Evolutionary conservation across 2,329 filamentous ascomycete species (phyloP).

Genomic region (Aspergillus ibericus): DNA sequence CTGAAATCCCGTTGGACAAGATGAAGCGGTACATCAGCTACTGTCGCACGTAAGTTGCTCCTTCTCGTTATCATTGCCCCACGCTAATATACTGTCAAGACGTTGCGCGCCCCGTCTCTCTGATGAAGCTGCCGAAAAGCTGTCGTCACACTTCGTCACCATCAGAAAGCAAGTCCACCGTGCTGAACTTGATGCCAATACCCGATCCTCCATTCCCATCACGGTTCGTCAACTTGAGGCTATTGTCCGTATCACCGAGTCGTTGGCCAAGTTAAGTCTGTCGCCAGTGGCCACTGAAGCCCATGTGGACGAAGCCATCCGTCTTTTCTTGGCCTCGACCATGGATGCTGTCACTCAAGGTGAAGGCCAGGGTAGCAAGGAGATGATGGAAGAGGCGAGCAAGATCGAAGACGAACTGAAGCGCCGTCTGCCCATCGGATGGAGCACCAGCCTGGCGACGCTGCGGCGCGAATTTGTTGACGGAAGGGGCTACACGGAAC

Average conservation of each 20-base stretch:
- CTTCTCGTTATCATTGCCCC: not conserved
- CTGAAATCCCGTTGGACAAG: slow-evolving; percentile 90
- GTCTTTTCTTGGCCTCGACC: slow-evolving; percentile 90
- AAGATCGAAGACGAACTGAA: slow-evolving; percentile 88
- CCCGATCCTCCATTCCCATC: slow-evolving; percentile 91
- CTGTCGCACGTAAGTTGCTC: slow-evolving; percentile 75
- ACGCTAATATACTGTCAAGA: slow-evolving; percentile 43
- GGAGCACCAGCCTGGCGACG: slow-evolving; percentile 87
- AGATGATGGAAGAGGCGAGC: slow-evolving; percentile 84
- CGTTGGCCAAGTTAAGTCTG: slow-evolving; percentile 85
- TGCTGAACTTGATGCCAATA: slow-evolving; percentile 84
- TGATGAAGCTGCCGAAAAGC: slow-evolving; percentile 87
- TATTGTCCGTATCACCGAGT: slow-evolving; percentile 95
- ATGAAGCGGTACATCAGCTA: slow-evolving; percentile 98
- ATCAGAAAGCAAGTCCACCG: slow-evolving; percentile 93
- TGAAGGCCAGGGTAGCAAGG: slow-evolving; percentile 76
- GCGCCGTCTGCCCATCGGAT: slow-evolving; percentile 85
- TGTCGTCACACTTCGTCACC: slow-evolving; percentile 94
- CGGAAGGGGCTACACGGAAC: slow-evolving; percentile 84
- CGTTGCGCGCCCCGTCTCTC: slow-evolving; percentile 91
- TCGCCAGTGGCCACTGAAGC: slow-evolving; percentile 82
- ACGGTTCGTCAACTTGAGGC: slow-evolving; percentile 96
- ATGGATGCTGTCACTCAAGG: slow-evolving; percentile 98
- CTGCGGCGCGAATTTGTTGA: slow-evolving; percentile 89
- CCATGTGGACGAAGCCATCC: slow-evolving; percentile 96